Evolutionary conservation across 2,329 filamentous ascomycete species (phyloP).

Genomic region (Penicillium psychrosexuale): DNA sequence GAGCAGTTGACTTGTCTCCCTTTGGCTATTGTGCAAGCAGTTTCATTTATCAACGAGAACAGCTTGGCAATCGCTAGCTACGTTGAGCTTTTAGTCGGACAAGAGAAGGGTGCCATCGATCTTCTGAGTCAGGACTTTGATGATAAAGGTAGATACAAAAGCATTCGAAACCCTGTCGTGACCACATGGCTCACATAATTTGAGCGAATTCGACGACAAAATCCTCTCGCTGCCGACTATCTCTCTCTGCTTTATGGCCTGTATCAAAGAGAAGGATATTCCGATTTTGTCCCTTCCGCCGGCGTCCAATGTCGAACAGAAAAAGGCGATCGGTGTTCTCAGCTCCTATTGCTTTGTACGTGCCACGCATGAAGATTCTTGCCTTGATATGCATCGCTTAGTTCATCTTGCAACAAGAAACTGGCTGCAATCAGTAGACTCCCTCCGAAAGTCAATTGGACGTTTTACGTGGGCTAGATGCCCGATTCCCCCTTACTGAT

Average conservation of each 20-base stretch:
- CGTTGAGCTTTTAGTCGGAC: constrained; percentile 20
- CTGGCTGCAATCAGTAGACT: constrained; percentile 19
- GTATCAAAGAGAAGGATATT: constrained; percentile 28
- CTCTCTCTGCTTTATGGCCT: constrained; percentile 29
- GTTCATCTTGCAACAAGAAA: constrained; percentile 29
- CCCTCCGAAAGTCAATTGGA: neutral
- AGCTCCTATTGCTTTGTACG: constrained; percentile 23
- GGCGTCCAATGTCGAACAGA: neutral
- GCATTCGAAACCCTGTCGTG: constrained; percentile 32
- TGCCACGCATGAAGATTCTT: neutral
- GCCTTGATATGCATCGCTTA: constrained; percentile 30
- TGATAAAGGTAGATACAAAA: constrained; percentile 25
- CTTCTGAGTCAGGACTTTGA: constrained; percentile 32
- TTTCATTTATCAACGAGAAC: constrained; percentile 31
- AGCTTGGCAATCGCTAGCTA: constrained; percentile 9
- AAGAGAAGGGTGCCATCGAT: constrained; percentile 19
- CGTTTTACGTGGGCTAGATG: constrained; percentile 3
- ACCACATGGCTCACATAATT: constrained; percentile 38
- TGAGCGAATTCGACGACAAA: constrained; percentile 21
- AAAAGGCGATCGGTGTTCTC: constrained; percentile 22
- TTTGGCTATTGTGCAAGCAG: constrained; percentile 32
- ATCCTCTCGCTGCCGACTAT: constrained; percentile 20
- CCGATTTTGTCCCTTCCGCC: constrained; percentile 25
- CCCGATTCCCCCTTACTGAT: constrained; percentile 9
- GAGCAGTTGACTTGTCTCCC: constrained; percentile 27